Evolutionary conservation across 345 rosid species (phyloP), one percentile per base, ranked within the genome.

Genomic region (Orychophragmus violaceus): DNA sequence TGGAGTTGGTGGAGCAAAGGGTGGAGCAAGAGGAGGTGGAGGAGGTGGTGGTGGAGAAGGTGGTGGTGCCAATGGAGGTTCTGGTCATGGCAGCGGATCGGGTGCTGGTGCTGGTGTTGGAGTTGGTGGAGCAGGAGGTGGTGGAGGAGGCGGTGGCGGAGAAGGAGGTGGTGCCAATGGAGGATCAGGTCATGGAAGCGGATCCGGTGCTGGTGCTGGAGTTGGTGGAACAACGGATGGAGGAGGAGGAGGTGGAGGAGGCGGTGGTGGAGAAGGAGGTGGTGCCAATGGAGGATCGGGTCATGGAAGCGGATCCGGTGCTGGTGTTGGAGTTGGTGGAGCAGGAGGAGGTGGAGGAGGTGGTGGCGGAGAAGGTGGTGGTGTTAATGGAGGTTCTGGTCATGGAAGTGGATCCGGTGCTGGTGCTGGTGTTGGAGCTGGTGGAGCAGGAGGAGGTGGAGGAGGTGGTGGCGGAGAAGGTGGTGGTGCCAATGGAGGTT

Each of bases 31-130:
- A 1, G 72, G 79, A 0, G 75, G 76, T 0, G 64, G 74, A 1
- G 79, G 78, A 1, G 59, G 64, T 5, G 78, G 78, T 0, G 59
- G 70, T 30, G 68, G 78, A 3, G 41, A 1, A 1, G 71, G 70
- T 0, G 87, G 74, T 3, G 32, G 76, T 0, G 57, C n/a, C n/a
- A n/a, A 78, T 0, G 70, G 79, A 5, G 79, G 75, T 18, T 56
- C 32, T 13, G 81, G 81, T 32, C 53, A 25, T 22, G 78, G 79
- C 6, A 60, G 28, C 35, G 80, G 78, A 16, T 64, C 14, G 81
- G 81, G 81, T 27, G 72, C 42, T 30, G 25, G 77, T 16, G 25
- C 54, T 6, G 80, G 58, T 4, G 66, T 14, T 5, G 74, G 72
- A 41, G 56, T n/a, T 3, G 86, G 82, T 0, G 25, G 61, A 2